Conservation (phyloP, 108 stramenopile species). For the Cyclotella baltica region DNA sequence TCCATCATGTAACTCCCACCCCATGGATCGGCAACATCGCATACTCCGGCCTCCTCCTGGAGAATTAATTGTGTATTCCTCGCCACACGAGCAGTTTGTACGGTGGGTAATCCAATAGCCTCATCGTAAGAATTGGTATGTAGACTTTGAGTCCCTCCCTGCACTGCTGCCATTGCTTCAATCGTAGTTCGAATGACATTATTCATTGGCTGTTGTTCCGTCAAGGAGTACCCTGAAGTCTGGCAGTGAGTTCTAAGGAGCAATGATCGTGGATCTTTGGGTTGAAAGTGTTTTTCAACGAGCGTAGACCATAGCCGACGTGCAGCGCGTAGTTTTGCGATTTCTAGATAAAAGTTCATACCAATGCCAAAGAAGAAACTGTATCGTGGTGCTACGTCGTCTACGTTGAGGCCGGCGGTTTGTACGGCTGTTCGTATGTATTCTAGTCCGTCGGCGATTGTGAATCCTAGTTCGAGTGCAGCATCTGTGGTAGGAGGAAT, state of each 20-base stretch:
- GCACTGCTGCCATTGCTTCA: conserved; percentile 97
- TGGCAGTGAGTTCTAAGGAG: conserved; percentile 97
- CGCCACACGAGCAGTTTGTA: conserved; percentile 96
- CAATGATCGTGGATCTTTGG: conserved; percentile 91
- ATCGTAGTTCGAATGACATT: conserved; percentile 97
- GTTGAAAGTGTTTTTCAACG: conserved; percentile 88
- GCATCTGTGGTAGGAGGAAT: conserved; percentile 60
- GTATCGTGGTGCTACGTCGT: conserved; percentile 95
- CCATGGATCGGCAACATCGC: conserved; percentile 79
- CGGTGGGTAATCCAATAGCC: conserved; percentile 97
- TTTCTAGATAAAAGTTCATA: conserved; percentile 96
- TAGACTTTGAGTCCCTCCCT: conserved; percentile 97
- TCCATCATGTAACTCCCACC: conserved; percentile 98
- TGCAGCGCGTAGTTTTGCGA: conserved; percentile 94
- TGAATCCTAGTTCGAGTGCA: conserved; percentile 96
- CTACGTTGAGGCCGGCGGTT: conserved; percentile 89
- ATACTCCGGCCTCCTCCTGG: conserved; percentile 94
- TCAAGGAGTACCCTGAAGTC: conserved; percentile 95
- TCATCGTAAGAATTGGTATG: conserved; percentile 99
- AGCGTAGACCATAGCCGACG: conserved; percentile 93
- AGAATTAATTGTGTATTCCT: conserved; percentile 97
- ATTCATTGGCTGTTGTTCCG: conserved; percentile 98
- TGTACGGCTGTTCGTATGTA: conserved; percentile 91
- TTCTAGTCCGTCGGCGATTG: conserved; percentile 94
- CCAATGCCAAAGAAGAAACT: conserved; percentile 98